A percentile compares a stretch with the other conserved stretches of the same genome.
Evolutionary conservation across 352 stramenopile genomes (phyloP).

Genomic region (Globisporangium nagaii): DNA sequence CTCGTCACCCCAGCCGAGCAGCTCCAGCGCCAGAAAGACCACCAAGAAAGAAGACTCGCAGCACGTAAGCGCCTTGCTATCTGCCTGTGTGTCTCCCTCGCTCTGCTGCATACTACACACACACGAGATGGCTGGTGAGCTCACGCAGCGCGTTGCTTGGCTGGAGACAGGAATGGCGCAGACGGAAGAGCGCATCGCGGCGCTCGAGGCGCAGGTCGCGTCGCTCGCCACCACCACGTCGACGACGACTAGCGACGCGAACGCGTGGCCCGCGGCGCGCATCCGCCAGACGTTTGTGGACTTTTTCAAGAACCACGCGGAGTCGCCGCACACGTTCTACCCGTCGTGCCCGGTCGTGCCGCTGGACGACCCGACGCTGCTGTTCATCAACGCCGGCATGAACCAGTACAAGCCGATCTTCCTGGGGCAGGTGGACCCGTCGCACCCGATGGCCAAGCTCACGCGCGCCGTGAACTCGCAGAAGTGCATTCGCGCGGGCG

Average conservation of each 20-base stretch:
- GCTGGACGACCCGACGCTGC: conserved; percentile 96
- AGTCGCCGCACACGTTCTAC: conserved; percentile 91
- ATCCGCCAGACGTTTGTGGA: conserved; percentile 97
- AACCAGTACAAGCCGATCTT: conserved; percentile 99
- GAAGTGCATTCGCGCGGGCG: conserved; percentile 99
- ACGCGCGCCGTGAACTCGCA: conserved; percentile 94
- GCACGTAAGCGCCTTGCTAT: neutral
- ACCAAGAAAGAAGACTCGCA: neutral
- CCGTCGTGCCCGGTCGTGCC: conserved; percentile 95
- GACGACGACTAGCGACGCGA: too few species aligned
- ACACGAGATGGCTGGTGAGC: conserved; percentile 1
- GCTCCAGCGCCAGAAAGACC: neutral
- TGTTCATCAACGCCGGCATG: conserved; percentile 99
- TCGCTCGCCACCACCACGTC: conserved; percentile 14
- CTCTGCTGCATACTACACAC: neutral
- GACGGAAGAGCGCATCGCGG: conserved; percentile 15
- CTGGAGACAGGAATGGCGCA: conserved; percentile 23
- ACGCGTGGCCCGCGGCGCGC: conserved; percentile 91
- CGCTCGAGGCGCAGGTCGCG: conserved; percentile 13
- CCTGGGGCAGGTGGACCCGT: conserved; percentile 94
- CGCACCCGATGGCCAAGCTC: conserved; percentile 89
- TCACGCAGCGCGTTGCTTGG: conserved; percentile 25
- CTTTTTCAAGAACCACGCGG: conserved; percentile 92
- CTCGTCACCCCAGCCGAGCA: neutral
- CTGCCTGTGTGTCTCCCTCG: neutral